Base-by-base conservation (phyloP, 2,329 filamentous ascomycete genomes). In the Escovopsis weberi region DNA sequence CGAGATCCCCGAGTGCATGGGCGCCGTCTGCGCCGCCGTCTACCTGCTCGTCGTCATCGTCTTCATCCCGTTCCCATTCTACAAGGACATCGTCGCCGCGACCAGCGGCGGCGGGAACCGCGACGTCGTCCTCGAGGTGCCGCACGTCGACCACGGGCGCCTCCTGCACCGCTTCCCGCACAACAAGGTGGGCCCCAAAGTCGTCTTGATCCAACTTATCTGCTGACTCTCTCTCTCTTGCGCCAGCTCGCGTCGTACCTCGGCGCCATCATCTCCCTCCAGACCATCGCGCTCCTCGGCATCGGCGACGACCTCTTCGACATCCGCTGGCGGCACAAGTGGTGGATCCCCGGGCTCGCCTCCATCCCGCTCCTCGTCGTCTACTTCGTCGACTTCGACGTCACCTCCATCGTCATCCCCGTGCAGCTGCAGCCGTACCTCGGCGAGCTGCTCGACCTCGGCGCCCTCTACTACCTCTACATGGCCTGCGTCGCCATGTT, bases 301-400 rank as follows among this genome's bases (percentile, higher is more conserved):
- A 81, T 98, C 46, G 85, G 86, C 50, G 91, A 98, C 63, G 91
- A 98, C 64, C 75, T 95, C 41, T 94, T 98, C 63, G 91, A 98
- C 62, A 94, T 98, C 56, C 79, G 91, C 58, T 98, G 91, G 91
- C 82, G 91, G 42, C 89, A 98, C 72, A 98, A 98, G 68, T 87
- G 95, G 65, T 84, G 95, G 68, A 95, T 98, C 53, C 91, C 91
- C 6, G 91, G 86, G 45, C 83, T 98, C 53, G 88, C 88, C 44
- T 82, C 86, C 38, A 85, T 96, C 46, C 91, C 91, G 12, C 82
- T 96, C 63, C 79, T 98, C 10, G 85, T 94, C 48, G 83, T 98
- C 53, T 98, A 98, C 71, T 94, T 94, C 66, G 87, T 96, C 61
- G 89, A 96, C 64, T 98, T 96, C 60, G 89, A 87, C 50, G 89